Percentiles rank a stretch among this genome's conserved stretches.
Conservation (phyloP, 805 yeast species). For the Candida pini region DNA sequence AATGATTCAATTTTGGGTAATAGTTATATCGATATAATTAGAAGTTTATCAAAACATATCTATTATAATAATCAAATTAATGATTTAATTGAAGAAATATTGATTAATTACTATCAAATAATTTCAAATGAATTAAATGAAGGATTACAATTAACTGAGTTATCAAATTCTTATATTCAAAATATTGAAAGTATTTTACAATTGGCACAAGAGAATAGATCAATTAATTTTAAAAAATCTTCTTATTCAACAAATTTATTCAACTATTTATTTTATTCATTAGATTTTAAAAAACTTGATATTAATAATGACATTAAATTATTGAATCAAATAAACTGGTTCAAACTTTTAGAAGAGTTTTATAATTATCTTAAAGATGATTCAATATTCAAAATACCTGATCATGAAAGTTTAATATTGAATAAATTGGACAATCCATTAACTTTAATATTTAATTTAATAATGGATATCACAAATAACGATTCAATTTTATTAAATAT, state of each 20-base stretch:
- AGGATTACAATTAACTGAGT: slow-evolving; percentile 10
- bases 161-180: slow-evolving; percentile 17
- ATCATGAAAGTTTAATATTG: slow-evolving; percentile 37
- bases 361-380: slow-evolving; percentile 10
- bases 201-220: slow-evolving; percentile 23
- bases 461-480: slow-evolving; percentile 27
- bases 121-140: slow-evolving; percentile 14
- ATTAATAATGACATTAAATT: slow-evolving; percentile 20
- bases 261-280: slow-evolving; percentile 31
- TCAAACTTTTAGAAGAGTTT: slow-evolving; percentile 33
- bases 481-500: slow-evolving; percentile 19
- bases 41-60: slow-evolving; percentile 67
- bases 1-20: slow-evolving; percentile 28
- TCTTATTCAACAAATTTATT: slow-evolving; percentile 39
- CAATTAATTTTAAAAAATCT: slow-evolving; percentile 32
- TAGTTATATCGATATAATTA: slow-evolving; percentile 53
- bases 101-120: slow-evolving; percentile 35
- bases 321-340: slow-evolving; percentile 35
- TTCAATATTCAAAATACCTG: slow-evolving; percentile 29
- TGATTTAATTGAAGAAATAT: slow-evolving; percentile 71
- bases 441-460: slow-evolving; percentile 32
- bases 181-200: slow-evolving; percentile 24
- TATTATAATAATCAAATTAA: slow-evolving; percentile 84
- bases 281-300: slow-evolving; percentile 18
- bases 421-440: slow-evolving; percentile 36